Conservation (phyloP, 805 yeast genomes). For the Yamadazyma philogaea region DNA sequence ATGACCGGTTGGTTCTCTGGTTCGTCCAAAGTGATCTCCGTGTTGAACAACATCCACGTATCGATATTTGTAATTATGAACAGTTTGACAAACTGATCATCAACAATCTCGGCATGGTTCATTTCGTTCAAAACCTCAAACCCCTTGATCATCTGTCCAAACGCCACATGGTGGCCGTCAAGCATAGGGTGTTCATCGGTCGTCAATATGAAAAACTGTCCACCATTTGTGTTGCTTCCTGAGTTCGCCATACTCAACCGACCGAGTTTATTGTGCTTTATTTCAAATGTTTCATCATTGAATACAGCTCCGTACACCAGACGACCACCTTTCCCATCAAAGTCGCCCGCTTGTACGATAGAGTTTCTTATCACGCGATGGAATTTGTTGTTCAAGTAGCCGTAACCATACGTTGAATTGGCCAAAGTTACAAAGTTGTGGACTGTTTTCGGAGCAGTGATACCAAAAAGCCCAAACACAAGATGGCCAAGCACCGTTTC, state of each 20-base stretch:
- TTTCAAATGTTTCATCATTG: constrained; percentile 60
- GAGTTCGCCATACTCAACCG: constrained; percentile 84
- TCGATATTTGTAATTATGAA: constrained; percentile 16
- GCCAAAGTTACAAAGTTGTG: constrained; percentile 31
- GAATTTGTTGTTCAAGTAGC: constrained; percentile 66
- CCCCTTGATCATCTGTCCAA: constrained; percentile 89
- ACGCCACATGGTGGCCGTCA: constrained; percentile 93
- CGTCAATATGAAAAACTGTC: constrained; percentile 43
- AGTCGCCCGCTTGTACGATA: constrained; percentile 41
- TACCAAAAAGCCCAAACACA: constrained; percentile 62
- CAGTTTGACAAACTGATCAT: constrained; percentile 19
- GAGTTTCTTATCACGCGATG: constrained; percentile 37
- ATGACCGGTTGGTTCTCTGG: constrained; percentile 4
- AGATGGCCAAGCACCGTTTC: constrained; percentile 38
- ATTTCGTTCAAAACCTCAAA: constrained; percentile 65
- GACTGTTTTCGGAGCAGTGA: constrained; percentile 52
- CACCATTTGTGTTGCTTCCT: constrained; percentile 46
- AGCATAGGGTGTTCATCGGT: constrained; percentile 34
- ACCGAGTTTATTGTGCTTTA: constrained; percentile 73
- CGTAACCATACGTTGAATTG: constrained; percentile 36
- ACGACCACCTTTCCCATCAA: constrained; percentile 77
- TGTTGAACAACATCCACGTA: constrained; percentile 11
- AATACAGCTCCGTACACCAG: constrained; percentile 49
- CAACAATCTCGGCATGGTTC: constrained; percentile 12
- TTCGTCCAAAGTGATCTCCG: not conserved